Evolutionary conservation across 176 grass and related monocot species (phyloP), one percentile per base, ranked within the genome.

Genomic region (Lolium rigidum): DNA sequence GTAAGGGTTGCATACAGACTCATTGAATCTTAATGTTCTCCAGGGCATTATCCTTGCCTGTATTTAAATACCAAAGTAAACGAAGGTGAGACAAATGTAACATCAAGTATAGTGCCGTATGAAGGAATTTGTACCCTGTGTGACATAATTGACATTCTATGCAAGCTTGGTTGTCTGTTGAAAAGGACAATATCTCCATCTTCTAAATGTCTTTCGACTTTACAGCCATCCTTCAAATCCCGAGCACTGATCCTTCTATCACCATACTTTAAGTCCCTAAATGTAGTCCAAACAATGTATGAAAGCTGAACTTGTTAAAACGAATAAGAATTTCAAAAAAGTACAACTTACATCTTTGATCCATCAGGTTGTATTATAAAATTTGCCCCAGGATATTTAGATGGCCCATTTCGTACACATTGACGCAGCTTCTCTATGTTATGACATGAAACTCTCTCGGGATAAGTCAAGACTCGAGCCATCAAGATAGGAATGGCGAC

Each of bases 71-170:
- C 22, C 47, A 78, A 52, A 77, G 66, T 28, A 78, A 74, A 39
- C 11, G 77, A 70, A 76, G 21, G 66, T 89, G 81, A 92, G 74
- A 71, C 1, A 69, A 63, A 25, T 83, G 83, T 47, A 37, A 84
- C 52, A 87, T 12, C 61, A 50, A 38, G 18, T 74, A 76, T 25
- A 75, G 51, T 70, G 43, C 58, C 17, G 87, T 38, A 71, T 70
- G 43, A 26, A 77, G 69, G 61, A 28, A 76, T 54, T 82, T 63
- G 70, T 90, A 95, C 95, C 83, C 93, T 89, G 83, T 98, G 95
- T 61, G 58, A 98, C 95, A 98, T 98, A 84, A 98, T 98, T 71
- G 95, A 98, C 95, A 98, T 98, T 89, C 93, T 93, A 90, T 98
- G 95, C 83, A 98, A 87, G 80, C 95, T 98, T 9, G 95, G 95